A percentile compares a stretch with the other conserved stretches of the same genome.
These are phyloP conservation scores for Saccharomycopsis sp. DNA, from an alignment of 805 yeast genomes.

Conservation along the genomic window DNA sequence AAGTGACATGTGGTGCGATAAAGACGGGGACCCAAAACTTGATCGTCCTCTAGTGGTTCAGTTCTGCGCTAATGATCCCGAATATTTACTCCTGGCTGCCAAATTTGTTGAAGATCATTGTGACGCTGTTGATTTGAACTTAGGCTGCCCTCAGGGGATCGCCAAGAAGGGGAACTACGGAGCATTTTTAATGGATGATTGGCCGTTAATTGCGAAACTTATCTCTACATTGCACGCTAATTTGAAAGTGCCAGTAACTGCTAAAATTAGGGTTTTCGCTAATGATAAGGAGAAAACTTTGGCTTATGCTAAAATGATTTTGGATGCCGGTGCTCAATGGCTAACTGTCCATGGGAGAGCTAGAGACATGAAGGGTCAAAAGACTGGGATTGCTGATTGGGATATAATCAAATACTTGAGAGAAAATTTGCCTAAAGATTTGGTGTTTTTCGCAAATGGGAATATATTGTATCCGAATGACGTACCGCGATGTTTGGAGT, in stretches of 20 bases:
- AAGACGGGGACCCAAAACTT: slow-evolving; percentile 60
- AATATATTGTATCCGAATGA: slow-evolving; percentile 89
- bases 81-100: slow-evolving; percentile 75
- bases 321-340: slow-evolving; percentile 92
- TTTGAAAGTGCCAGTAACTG: slow-evolving; percentile 83
- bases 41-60: slow-evolving; percentile 92
- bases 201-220: slow-evolving; percentile 71
- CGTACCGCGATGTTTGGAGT: slow-evolving; percentile 56
- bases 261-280: slow-evolving; percentile 78
- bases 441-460: slow-evolving; percentile 88
- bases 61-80: slow-evolving; percentile 95
- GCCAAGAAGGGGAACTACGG: slow-evolving; percentile 95
- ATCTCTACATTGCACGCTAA: slow-evolving; percentile 70
- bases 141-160: slow-evolving; percentile 98
- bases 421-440: slow-evolving; percentile 54
- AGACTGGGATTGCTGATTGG: slow-evolving; percentile 96
- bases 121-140: slow-evolving; percentile 91
- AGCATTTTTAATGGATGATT: slow-evolving; percentile 93
- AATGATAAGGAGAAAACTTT: slow-evolving; percentile 72
- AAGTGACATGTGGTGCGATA: slow-evolving; percentile 58
- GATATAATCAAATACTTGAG: slow-evolving; percentile 61
- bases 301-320: slow-evolving; percentile 80
- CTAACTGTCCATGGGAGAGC: slow-evolving; percentile 93
- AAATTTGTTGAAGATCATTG: slow-evolving; percentile 70
- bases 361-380: slow-evolving; percentile 95